phyloP scores from a whole-genome alignment of 2,329 filamentous ascomycete species.

The Xylariaceae sp. region DNA sequence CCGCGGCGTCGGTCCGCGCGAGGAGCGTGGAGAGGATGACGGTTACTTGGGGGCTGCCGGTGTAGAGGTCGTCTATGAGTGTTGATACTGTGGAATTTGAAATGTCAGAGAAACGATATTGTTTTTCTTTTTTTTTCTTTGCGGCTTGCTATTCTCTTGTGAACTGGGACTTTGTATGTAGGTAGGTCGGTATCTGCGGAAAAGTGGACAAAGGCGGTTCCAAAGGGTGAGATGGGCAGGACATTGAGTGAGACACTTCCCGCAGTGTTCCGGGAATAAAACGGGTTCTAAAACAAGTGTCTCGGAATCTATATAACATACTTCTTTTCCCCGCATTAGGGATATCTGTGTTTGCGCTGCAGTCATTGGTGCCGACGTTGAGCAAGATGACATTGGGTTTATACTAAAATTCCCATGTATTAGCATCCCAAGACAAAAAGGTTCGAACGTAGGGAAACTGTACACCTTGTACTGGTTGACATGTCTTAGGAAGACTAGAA shows the following conservation, averaged over 20 bases:
- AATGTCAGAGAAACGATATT: too few species aligned
- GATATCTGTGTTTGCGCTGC: conserved; percentile 29
- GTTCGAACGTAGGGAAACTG: not conserved
- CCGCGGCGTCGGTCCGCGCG: conserved; percentile 21
- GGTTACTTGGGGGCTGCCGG: conserved; percentile 27
- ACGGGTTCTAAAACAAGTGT: not conserved
- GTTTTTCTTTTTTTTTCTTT: too few species aligned
- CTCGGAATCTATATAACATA: conserved; percentile 7
- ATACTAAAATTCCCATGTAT: too few species aligned
- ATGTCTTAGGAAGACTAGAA: not conserved
- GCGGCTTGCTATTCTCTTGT: too few species aligned
- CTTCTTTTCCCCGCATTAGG: conserved; percentile 23
- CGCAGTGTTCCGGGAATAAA: too few species aligned
- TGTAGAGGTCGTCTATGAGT: conserved; percentile 30
- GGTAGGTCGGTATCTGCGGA: not conserved
- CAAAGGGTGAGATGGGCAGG: not conserved
- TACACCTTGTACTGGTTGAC: not conserved
- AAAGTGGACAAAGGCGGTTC: not conserved
- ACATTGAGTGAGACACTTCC: too few species aligned
- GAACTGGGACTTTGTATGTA: not conserved
- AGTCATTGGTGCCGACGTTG: conserved; percentile 38
- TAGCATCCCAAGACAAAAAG: not conserved
- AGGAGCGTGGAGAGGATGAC: conserved; percentile 32
- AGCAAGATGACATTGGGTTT: conserved; percentile 35
- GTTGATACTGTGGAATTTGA: conserved; percentile 13